phyloP scores from a whole-genome alignment of 2,329 filamentous ascomycete genomes.

The Juglanconis oblonga region DNA sequence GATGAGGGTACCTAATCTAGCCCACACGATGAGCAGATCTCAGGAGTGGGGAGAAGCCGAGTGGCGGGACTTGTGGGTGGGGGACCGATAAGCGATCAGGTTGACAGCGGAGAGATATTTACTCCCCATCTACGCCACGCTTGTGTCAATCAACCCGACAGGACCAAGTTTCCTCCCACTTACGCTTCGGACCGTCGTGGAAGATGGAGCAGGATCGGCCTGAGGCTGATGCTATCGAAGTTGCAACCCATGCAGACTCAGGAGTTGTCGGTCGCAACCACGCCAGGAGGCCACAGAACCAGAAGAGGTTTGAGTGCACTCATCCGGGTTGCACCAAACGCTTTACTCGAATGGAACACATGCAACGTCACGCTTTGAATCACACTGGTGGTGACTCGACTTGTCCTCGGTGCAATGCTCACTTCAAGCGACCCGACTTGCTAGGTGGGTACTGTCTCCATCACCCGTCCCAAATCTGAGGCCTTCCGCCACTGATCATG shows the following conservation, averaged over 20 bases:
- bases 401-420: slow-evolving; percentile 56
- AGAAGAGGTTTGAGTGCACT: slow-evolving; percentile 32
- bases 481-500: neutral
- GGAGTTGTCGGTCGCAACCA: neutral
- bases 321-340: slow-evolving; percentile 47
- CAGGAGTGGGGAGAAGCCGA: neutral
- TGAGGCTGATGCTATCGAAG: slow-evolving; percentile 3
- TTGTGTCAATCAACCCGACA: neutral
- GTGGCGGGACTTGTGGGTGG: neutral
- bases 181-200: neutral
- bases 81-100: slow-evolving; percentile 5
- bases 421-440: slow-evolving; percentile 60
- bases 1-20: too few relatives aligned
- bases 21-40: too few relatives aligned
- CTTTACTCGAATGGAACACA: slow-evolving; percentile 56
- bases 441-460: slow-evolving; percentile 39
- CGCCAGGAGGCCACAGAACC: slow-evolving; percentile 10
- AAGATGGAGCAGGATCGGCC: slow-evolving; percentile 4
- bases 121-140: slow-evolving; percentile 12
- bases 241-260: neutral
- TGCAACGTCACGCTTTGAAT: slow-evolving; percentile 56
- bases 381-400: slow-evolving; percentile 52
- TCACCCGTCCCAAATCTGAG: too few relatives aligned
- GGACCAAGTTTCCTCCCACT: neutral
- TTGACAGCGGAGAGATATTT: too few relatives aligned